A percentile compares a stretch with the other conserved stretches of the same genome.
These are phyloP conservation scores for Neonectria faginata DNA, from an alignment of 2,329 filamentous ascomycete species.

Conservation along the genomic window DNA sequence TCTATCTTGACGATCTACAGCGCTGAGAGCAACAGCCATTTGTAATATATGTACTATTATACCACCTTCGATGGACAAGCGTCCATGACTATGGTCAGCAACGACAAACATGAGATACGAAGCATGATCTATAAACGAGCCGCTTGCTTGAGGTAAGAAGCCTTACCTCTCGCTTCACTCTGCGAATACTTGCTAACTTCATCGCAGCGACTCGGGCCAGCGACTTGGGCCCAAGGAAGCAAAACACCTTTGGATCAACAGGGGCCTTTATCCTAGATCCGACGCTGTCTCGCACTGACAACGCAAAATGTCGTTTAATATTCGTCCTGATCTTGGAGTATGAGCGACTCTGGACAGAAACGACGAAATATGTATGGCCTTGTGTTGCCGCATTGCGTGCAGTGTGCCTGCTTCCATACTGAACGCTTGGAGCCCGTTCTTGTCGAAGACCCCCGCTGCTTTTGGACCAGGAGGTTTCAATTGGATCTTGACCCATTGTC, in stretches of 20 bases:
- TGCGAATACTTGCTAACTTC: not conserved
- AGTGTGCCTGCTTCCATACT: not conserved
- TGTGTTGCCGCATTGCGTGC: not conserved
- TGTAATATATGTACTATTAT: conserved; percentile 4
- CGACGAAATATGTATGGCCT: not conserved
- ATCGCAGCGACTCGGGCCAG: not conserved
- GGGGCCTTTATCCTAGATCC: not conserved
- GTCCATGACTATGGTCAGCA: not conserved
- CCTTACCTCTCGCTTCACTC: not conserved
- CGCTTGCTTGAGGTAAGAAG: conserved; percentile 1
- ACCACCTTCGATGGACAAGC: conserved; percentile 1
- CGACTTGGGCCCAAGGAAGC: not conserved
- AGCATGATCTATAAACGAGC: not conserved
- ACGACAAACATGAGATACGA: not conserved
- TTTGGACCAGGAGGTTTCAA: not conserved
- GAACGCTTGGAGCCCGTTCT: not conserved
- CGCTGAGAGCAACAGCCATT: not conserved
- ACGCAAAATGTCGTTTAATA: not conserved
- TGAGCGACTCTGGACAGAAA: not conserved
- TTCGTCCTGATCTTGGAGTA: not conserved
- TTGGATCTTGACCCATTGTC: not conserved
- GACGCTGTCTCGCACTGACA: not conserved
- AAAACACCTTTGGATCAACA: not conserved
- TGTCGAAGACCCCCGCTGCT: not conserved
- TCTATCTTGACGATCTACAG: conserved; percentile 10